Percentiles rank a stretch among this genome's conserved stretches.
Conservation (phyloP, 805 yeast genomes). For the Lachancea meyersii region DNA sequence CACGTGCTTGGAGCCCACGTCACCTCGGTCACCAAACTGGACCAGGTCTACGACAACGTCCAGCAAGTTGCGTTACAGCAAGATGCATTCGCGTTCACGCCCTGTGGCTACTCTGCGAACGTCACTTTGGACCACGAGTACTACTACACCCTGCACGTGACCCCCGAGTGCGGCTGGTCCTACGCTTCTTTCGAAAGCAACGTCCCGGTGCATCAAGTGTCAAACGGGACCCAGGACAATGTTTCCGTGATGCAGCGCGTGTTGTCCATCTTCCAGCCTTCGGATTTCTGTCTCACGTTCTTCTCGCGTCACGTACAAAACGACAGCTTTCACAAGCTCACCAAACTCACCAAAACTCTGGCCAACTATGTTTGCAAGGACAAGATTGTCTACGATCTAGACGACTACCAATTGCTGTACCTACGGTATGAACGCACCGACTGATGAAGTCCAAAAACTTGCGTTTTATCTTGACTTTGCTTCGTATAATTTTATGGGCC, state of each 20-base stretch:
- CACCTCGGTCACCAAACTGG: constrained; percentile 56
- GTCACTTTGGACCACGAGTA: constrained; percentile 57
- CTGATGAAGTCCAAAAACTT: not conserved
- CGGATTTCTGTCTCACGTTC: constrained; percentile 59
- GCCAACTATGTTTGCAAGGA: constrained; percentile 57
- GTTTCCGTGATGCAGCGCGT: constrained; percentile 54
- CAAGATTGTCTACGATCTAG: constrained; percentile 65
- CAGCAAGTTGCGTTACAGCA: constrained; percentile 13
- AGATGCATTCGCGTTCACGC: constrained; percentile 86
- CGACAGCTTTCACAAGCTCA: constrained; percentile 34
- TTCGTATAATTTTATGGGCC: not conserved
- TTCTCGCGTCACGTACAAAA: constrained; percentile 32
- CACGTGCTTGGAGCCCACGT: constrained; percentile 70
- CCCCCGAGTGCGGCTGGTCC: constrained; percentile 92
- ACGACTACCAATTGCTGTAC: constrained; percentile 66
- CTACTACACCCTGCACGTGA: constrained; percentile 83
- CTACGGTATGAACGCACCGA: constrained; percentile 45
- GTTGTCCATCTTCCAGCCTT: constrained; percentile 63
- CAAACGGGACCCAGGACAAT: constrained; percentile 38
- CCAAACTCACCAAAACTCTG: constrained; percentile 22
- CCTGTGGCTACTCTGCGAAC: constrained; percentile 93
- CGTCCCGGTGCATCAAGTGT: constrained; percentile 43
- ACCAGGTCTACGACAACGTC: constrained; percentile 45
- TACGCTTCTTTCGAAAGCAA: constrained; percentile 95
- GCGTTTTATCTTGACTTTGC: not conserved